phyloP scores from a whole-genome alignment of 441 rosid species.

The Pelargonium cotyledonis region DNA sequence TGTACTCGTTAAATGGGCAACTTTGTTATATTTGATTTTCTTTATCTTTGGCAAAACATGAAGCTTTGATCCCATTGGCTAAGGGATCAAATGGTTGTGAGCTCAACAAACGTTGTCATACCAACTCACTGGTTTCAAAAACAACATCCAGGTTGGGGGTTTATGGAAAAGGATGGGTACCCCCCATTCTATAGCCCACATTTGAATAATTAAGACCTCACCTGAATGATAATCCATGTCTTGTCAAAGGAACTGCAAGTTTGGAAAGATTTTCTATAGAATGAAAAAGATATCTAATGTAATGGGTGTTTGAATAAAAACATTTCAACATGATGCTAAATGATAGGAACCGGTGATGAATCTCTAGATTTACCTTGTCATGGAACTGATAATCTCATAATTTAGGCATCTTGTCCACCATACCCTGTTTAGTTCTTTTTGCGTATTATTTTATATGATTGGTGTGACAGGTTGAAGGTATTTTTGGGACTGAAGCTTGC shows the following conservation, averaged over 20 bases:
- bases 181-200: no score
- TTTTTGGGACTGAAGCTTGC: conserved; percentile 65
- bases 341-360: no score
- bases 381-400: not conserved
- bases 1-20: not conserved
- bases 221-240: no score
- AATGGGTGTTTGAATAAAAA: no score
- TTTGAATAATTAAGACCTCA: no score
- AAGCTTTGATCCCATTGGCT: not conserved
- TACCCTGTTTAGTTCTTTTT: not conserved
- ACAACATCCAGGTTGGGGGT: no score
- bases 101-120: not conserved
- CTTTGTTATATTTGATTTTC: not conserved
- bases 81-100: not conserved
- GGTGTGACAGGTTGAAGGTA: conserved; percentile 41
- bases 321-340: no score
- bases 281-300: no score
- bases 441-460: not conserved
- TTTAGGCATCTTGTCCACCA: not conserved
- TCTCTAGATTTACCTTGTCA: no score
- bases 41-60: not conserved
- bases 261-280: no score
- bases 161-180: no score
- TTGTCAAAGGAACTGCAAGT: no score
- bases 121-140: not conserved